Percentiles rank a stretch among this genome's conserved stretches.
These are phyloP conservation scores for Backusella sp. DNA, from an alignment of 192 early-diverging fungal genomes.

Conservation along the genomic window DNA sequence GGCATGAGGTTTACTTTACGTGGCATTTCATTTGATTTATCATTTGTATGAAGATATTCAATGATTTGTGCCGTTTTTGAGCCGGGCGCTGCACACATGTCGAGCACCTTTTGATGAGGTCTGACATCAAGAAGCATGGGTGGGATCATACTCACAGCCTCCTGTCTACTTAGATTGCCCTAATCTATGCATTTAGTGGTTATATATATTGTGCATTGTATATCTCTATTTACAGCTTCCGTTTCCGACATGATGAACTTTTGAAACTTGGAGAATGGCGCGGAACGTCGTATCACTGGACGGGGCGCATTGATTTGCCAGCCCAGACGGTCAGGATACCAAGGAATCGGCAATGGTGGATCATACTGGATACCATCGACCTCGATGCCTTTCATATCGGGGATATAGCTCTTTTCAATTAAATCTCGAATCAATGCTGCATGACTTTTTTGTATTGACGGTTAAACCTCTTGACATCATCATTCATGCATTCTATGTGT, in stretches of 20 bases:
- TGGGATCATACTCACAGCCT: slow-evolving; percentile 97
- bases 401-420: slow-evolving; percentile 60
- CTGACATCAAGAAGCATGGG: slow-evolving; percentile 86
- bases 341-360: slow-evolving; percentile 75
- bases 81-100: slow-evolving; percentile 98
- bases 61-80: slow-evolving; percentile 95
- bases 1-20: slow-evolving; percentile 27
- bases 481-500: background rate
- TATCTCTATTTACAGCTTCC: slow-evolving; percentile 57
- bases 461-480: too few species aligned
- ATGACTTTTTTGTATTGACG: slow-evolving; percentile 40
- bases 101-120: slow-evolving; percentile 71
- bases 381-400: slow-evolving; percentile 45
- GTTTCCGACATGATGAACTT: slow-evolving; percentile 94
- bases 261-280: slow-evolving; percentile 81
- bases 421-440: slow-evolving; percentile 69
- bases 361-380: slow-evolving; percentile 76
- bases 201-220: background rate
- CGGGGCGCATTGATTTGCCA: slow-evolving; percentile 84
- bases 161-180: slow-evolving; percentile 96
- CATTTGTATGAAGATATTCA: slow-evolving; percentile 72
- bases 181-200: slow-evolving; percentile 8
- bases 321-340: slow-evolving; percentile 90
- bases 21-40: slow-evolving; percentile 49
- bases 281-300: slow-evolving; percentile 70